Base-by-base conservation (phyloP, 805 yeast species). In the Lipomyces chichibuensis region DNA sequence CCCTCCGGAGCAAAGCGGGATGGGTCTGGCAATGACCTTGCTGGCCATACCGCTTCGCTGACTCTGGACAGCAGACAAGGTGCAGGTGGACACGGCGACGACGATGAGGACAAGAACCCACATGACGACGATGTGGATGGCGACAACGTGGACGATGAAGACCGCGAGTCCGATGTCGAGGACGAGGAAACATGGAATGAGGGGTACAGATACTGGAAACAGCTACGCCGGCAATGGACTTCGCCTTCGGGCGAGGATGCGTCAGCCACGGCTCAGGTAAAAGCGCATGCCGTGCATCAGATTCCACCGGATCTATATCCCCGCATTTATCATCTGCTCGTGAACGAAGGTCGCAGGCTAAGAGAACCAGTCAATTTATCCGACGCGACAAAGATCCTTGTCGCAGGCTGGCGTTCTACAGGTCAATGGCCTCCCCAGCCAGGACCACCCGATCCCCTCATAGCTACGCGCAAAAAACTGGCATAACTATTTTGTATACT, bases 391-490 rank as follows among this genome's bases (percentile, higher is more conserved):
- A 84, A 84, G 70, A 84, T 93, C 29, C 84, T 93, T 54, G 87
- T 91, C 73, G 85, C 89, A 2, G 97, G 97, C 23, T 93, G 98
- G 98, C 83, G 84, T 17, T 88, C 87, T 67, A 86, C 86, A 27
- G 91, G 88, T 60, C 85, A 86, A 71, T 93, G 95, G 94, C 74
- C 77, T 65, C 69, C 75, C 69, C 51, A 73, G 55, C 69, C 65
- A 3, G 63, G 60, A 7, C 60, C 59, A 3, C 65, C 71, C 14
- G 71, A 68, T 57, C 71, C 71, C 2, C 58, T 63, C 13, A 59
- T 66, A n/a, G 71, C 54, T 8, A 60, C 57, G 6, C 64, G 69
- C 46, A 60, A 52, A 33, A 52, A 52, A 23, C 53, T 13, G 8
- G 3, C 49, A 17, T 17, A n/a, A 43, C 14, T 37, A 11, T 37